Percentiles rank a stretch among this genome's conserved stretches.
Evolutionary conservation across 108 stramenopile species (phyloP).

Genomic region (Nitzschia putrida): DNA sequence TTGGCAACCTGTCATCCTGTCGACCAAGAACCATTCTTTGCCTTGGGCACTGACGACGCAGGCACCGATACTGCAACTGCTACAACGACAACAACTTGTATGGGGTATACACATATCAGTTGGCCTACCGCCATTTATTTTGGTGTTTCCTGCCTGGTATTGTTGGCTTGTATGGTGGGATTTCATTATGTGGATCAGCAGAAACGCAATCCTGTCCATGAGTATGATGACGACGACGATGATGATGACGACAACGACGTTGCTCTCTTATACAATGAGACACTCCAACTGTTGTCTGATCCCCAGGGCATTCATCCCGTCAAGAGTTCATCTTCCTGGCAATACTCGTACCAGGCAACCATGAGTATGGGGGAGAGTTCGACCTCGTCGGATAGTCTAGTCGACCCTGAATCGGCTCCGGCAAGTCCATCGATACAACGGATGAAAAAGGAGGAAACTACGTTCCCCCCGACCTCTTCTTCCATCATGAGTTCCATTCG

Average conservation of each 20-base stretch:
- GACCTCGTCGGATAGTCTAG: too few relatives aligned
- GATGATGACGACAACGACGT: background rate
- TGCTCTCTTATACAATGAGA: background rate
- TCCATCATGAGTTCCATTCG: background rate
- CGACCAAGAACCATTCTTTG: too few relatives aligned
- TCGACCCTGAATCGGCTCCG: background rate
- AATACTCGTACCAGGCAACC: background rate
- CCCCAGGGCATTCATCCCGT: background rate
- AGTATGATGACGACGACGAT: background rate
- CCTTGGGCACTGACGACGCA: too few relatives aligned
- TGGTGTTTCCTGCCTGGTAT: conserved; percentile 21
- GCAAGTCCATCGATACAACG: too few relatives aligned
- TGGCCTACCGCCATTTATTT: conserved; percentile 40
- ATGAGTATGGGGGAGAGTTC: background rate
- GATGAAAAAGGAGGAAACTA: background rate
- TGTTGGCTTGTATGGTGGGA: conserved; percentile 43
- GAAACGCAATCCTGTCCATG: background rate
- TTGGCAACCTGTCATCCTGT: background rate
- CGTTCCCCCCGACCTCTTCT: too few relatives aligned
- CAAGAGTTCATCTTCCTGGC: background rate
- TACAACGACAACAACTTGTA: conserved; percentile 1
- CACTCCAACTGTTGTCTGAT: background rate
- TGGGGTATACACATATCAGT: conserved; percentile 21
- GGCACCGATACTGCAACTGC: too few relatives aligned
- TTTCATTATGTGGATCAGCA: conserved; percentile 30